phyloP scores from a whole-genome alignment of 495 filamentous ascomycete species.

The Podospora pseudopauciseta region DNA sequence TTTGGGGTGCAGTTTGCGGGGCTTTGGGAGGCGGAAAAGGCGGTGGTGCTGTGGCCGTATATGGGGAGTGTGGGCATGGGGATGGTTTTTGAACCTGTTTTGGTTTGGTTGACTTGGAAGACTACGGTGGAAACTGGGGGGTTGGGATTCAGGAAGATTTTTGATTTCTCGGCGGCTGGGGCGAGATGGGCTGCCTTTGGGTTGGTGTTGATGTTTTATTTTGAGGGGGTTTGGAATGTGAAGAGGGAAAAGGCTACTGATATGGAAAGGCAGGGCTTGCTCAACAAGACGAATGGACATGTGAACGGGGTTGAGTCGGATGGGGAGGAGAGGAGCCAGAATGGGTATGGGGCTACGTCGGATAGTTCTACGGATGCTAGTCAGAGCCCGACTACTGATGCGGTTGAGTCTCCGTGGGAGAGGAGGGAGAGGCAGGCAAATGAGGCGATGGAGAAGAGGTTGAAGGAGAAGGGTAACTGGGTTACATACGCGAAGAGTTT shows the following conservation, averaged over 20 bases:
- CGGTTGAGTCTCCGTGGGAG: conserved; percentile 47
- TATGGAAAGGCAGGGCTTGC: conserved; percentile 50
- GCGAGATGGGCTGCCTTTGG: conserved; percentile 33
- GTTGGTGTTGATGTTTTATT: conserved; percentile 31
- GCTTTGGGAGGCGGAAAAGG: conserved; percentile 44
- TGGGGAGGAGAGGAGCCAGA: conserved; percentile 25
- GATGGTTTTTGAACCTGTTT: conserved; percentile 47
- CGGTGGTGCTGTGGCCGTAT: conserved; percentile 62
- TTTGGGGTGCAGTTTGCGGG: conserved; percentile 53
- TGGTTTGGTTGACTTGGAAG: conserved; percentile 38
- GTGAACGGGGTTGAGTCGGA: conserved; percentile 17
- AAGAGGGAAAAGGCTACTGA: conserved; percentile 37
- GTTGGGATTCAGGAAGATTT: conserved; percentile 27
- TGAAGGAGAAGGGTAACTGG: conserved; percentile 62
- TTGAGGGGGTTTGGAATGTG: conserved; percentile 27
- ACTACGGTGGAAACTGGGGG: conserved; percentile 9
- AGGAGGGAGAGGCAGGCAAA: conserved; percentile 47
- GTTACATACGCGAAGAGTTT: conserved; percentile 61
- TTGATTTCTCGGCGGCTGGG: conserved; percentile 35
- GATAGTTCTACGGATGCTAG: conserved; percentile 32
- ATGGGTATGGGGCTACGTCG: conserved; percentile 43
- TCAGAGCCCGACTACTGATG: conserved; percentile 33
- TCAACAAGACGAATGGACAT: conserved; percentile 32
- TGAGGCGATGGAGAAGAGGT: conserved; percentile 53
- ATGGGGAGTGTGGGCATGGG: conserved; percentile 54